Evolutionary conservation across 2,329 filamentous ascomycete genomes (phyloP), one percentile per base, ranked within the genome.

Genomic region (Fusarium anguioides): DNA sequence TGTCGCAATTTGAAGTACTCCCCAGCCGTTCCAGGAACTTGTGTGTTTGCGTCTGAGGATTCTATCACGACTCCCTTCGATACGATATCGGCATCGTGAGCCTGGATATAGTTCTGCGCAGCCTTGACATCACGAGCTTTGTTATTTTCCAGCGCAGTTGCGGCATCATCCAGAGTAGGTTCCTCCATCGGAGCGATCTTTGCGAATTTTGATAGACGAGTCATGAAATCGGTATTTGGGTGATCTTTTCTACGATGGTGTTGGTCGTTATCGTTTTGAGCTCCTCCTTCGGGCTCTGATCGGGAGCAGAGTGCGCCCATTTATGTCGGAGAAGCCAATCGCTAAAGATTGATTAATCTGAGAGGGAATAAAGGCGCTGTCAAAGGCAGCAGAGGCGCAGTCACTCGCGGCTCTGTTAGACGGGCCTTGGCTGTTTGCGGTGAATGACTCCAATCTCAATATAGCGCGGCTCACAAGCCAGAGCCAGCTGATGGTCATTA

Each of bases 1-100:
- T 69, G 40, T 24, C 81, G 80, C 23, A 72, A 39, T 33, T 52
- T 44, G 12, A 74, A 45, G 60, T 83, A 84, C 18, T 71, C 72
- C 10, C 68, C 68, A 14, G 57, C 47, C 6, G 63, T 39, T 14
- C 37, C 53, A 44, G 65, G 56, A n/a, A 48, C 39, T 15, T 47
- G 21, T 12, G 49, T 29, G 31, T 24, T 24, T 17, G 60, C 24
- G 12, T 61, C 24, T 31, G 33, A 23, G 40, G 15, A 15, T 18
- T 61, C 49, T 18, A 23, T 21, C n/a, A 27, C 39, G 31, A 53
- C 36, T 31, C 23, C 33, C 45, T 49, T 56, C 37, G 45, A 57
- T 18, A 57, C 54, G 23, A 73, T 69, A 46, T 71, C 64, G 29
- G 67, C 58, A 47, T 77, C 68, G 23, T 74, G 74, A 12, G 74